Base-by-base conservation (phyloP, 352 stramenopile species). In the Pythium myriotylum region DNA sequence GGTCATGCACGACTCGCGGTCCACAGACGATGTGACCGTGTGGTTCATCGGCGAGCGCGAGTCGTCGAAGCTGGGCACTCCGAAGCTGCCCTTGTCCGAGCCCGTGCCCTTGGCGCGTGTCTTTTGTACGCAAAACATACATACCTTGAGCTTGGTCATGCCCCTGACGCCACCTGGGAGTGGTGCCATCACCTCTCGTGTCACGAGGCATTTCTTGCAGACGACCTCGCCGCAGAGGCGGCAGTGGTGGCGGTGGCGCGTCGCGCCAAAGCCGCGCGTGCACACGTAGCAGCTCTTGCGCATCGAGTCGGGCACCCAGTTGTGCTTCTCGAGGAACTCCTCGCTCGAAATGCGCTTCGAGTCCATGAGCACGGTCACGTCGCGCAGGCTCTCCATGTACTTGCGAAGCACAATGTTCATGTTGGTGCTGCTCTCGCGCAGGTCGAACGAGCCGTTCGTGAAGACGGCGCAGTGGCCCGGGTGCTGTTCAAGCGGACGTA, bases 151-250 rank as follows among this genome's bases (percentile, higher is more conserved):
- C 46, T 63, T 63, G 14, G 46, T 50, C 32, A 63, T 56, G 3
- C 14, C 26, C 20, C 29, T 19, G 27, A 20, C 20, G 14, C 55
- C 55, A 23, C 43, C 41, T 16, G n/a, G 10, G 8, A 29, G 17
- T 12, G 37, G 35, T 22, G 40, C 49, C 24, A 49, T 42, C 17
- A 56, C 37, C 17, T 54, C 27, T 20, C 55, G 55, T 22, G 32
- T 23, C 3, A 63, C 55, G 16, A 63, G 37, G 47, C 59, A 67
- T 23, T 67, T 67, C 17, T 50, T 61, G 51, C 81, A 91, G 63
- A 91, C 85, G 49, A 89, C 81, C 54, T 91, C 79, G 16, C 81
- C 84, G 20, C 84, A 92, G 79, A 89, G 87, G 17, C 84, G 84
- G 45, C 84, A 91, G 60, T 90, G 79, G 53, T 92, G 84, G 2